Base-by-base conservation (phyloP, 257 asterid species). In the Penstemon barbatus region DNA sequence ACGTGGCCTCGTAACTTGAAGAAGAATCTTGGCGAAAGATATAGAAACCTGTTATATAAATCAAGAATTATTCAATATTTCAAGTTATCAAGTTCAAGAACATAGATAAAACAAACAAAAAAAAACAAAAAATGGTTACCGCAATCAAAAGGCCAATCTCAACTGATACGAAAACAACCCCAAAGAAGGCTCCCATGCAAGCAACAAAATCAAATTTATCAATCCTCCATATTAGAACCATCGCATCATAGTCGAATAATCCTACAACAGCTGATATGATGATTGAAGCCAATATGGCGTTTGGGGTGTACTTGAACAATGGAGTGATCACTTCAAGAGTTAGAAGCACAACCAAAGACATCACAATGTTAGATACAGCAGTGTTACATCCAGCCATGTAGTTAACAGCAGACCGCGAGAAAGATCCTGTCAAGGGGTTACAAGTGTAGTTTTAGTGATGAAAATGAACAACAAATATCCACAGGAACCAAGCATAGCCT, bases 131-230 rank as follows among this genome's bases (percentile, higher is more conserved):
- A 11, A 12, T 13, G 7, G 0, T 18, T 82, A 86, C 96, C 6
- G 96, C 96, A 3, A 86, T 78, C 52, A 89, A 72, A 50, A 89
- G 91, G 77, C 96, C 96, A 6, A 86, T 85, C 46, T 89, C 96
- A 8, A 89, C 87, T 9, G 86, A 74, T 9, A 19, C n/a, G 61
- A 86, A 89, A 2, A 89, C 82, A 36, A 89, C 96, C 2, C 96
- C 96, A 9, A 89, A 77, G 80, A 86, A 89, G 55, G 96, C 94
- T 13, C 96, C 96, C 88, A 86, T 85, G 69, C 94, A 86, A 37
- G 94, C 96, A 11, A 83, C 71, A 7, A 89, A 89, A 71, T 89
- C 96, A 12, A 89, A 83, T 70, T 89, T 89, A 46, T 89, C 96
- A 8, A 84, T 83, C 87, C 83, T 89, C 84, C 86, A 86, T 36